Conservation (phyloP, 805 yeast genomes). For the Blastobotrys robertii region DNA sequence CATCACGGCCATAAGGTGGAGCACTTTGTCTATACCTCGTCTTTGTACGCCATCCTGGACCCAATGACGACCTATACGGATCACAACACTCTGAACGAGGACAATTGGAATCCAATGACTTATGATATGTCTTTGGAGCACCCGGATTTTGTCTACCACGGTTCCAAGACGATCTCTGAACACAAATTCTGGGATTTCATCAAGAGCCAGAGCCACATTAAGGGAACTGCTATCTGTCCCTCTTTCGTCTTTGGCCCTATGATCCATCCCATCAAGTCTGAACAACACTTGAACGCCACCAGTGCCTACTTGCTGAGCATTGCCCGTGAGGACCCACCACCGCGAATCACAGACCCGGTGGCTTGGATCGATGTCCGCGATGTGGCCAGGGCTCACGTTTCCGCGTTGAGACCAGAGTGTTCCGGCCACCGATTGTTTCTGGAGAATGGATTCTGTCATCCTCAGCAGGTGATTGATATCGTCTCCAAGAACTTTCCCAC, state of each 20-base stretch:
- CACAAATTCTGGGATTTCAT: constrained; percentile 46
- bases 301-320: constrained; percentile 25
- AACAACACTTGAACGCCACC: constrained; percentile 29
- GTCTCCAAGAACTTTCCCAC: no score
- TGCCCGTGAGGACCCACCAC: constrained; percentile 12
- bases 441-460: no score
- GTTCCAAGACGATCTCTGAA: constrained; percentile 46
- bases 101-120: constrained; percentile 21
- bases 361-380: constrained; percentile 49
- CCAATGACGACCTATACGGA: constrained; percentile 18
- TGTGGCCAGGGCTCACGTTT: constrained; percentile 24
- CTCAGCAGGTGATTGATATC: no score
- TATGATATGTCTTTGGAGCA: constrained; percentile 16
- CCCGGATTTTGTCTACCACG: constrained; percentile 22
- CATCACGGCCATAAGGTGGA: constrained; percentile 32
- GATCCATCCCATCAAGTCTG: constrained; percentile 21
- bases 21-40: constrained; percentile 40
- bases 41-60: constrained; percentile 42
- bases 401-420: background rate
- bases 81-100: background rate
- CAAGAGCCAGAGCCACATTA: constrained; percentile 7
- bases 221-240: constrained; percentile 21
- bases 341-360: constrained; percentile 11
- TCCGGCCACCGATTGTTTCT: no score
- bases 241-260: constrained; percentile 24